phyloP scores from a whole-genome alignment of 345 rosid species.

The Populus alba region DNA sequence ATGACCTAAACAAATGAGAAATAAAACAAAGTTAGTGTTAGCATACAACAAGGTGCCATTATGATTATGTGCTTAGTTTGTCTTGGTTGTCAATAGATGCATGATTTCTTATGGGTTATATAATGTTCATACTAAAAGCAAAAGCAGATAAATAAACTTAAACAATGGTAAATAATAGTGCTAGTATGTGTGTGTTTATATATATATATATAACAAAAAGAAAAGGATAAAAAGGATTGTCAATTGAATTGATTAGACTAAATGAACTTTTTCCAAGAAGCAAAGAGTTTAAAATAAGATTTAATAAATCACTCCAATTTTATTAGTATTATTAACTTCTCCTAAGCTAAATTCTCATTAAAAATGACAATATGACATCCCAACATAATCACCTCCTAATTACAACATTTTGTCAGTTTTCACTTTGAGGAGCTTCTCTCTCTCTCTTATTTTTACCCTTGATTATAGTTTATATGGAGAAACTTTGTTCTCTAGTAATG shows the following conservation, averaged over 20 bases:
- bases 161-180: neutral
- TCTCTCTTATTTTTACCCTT: neutral
- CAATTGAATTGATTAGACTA: constrained; percentile 11
- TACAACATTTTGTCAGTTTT: constrained; percentile 6
- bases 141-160: constrained; percentile 4
- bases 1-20: neutral
- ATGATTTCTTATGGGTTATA: constrained; percentile 40
- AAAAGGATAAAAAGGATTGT: neutral
- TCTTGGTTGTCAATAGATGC: constrained; percentile 33
- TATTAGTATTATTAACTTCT: neutral
- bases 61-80: constrained; percentile 47
- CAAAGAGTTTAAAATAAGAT: neutral
- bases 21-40: constrained; percentile 21
- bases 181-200: neutral
- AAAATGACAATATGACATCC: neutral
- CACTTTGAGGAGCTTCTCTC: constrained; percentile 10
- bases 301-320: neutral
- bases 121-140: constrained; percentile 19
- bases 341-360: constrained; percentile 13
- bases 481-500: neutral
- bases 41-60: constrained; percentile 35
- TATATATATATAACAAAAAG: too few species aligned
- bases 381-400: constrained; percentile 20
- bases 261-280: constrained; percentile 1
- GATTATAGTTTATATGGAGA: neutral